These are phyloP conservation scores for Arabidopsis lyrata DNA, from an alignment of 441 rosid species.

Conservation along the genomic window DNA sequence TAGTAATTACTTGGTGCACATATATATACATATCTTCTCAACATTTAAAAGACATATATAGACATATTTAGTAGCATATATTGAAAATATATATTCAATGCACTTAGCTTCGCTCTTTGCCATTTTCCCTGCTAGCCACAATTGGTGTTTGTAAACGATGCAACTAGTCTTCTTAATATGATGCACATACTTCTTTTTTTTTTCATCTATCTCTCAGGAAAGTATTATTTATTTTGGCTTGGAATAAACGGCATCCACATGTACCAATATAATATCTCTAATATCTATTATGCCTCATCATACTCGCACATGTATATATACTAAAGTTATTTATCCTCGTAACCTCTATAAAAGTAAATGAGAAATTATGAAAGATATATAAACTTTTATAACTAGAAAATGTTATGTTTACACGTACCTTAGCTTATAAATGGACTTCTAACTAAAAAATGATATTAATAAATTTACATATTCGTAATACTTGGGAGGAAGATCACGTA, in stretches of 20 bases:
- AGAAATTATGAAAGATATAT: no score
- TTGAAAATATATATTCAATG: constrained; percentile 4
- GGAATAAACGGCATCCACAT: constrained; percentile 26
- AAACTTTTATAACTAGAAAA: no score
- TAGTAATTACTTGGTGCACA: constrained; percentile 11
- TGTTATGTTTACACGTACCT: no score
- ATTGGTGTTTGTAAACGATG: constrained; percentile 1
- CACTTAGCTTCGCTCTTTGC: constrained; percentile 7
- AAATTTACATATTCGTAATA: no score
- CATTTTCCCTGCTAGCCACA: constrained; percentile 29
- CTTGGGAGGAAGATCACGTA: no score
- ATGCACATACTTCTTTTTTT: neutral
- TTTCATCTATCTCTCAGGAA: neutral
- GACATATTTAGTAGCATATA: constrained; percentile 2
- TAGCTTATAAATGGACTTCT: no score
- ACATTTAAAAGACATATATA: constrained; percentile 6
- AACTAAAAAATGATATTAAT: no score
- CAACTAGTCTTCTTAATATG: constrained; percentile 27
- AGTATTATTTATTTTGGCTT: constrained; percentile 10
- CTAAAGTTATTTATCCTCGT: no score
- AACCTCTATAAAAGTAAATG: no score
- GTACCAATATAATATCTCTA: neutral
- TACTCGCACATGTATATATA: no score
- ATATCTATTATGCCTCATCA: constrained; percentile 10
- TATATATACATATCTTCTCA: neutral